phyloP scores from a whole-genome alignment of 2,329 filamentous ascomycete genomes.

The Phaeoacremonium minimum region DNA sequence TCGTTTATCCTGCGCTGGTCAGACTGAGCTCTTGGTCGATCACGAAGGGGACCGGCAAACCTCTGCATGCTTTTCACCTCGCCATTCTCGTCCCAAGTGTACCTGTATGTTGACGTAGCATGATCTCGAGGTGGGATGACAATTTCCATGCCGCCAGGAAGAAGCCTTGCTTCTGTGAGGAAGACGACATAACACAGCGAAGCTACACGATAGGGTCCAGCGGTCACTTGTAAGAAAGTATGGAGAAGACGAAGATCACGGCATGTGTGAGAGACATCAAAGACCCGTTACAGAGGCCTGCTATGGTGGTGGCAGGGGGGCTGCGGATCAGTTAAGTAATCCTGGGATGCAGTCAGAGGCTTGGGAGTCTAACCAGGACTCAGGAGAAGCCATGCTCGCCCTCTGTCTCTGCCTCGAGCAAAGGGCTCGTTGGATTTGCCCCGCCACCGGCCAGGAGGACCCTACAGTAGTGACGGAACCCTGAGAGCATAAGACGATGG shows the following conservation, averaged over 20 bases:
- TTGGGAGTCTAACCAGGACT: too few relatives aligned
- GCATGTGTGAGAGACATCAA: background rate
- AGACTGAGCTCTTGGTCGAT: too few relatives aligned
- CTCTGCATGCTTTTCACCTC: conserved; percentile 14
- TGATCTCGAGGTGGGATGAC: conserved; percentile 20
- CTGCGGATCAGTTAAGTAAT: background rate
- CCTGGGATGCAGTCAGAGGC: background rate
- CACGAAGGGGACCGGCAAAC: conserved; percentile 9
- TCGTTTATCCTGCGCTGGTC: too few relatives aligned
- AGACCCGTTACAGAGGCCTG: background rate
- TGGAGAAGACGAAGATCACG: background rate
- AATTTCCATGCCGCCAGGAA: conserved; percentile 21
- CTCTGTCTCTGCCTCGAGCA: conserved; percentile 6
- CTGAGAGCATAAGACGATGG: background rate
- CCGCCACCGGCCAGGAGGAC: too few relatives aligned
- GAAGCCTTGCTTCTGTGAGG: background rate
- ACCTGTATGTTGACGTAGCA: conserved; percentile 17
- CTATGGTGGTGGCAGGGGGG: background rate
- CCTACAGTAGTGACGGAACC: too few relatives aligned
- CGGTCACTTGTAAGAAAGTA: background rate
- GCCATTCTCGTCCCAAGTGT: conserved; percentile 21
- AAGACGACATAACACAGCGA: conserved; percentile 1
- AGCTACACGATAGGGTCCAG: conserved; percentile 8
- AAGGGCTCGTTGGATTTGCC: too few relatives aligned
- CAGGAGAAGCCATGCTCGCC: background rate